Evolutionary conservation across 1,284 basidiomycete species (phyloP).

Genomic region (Cryptococcus neoformans): DNA sequence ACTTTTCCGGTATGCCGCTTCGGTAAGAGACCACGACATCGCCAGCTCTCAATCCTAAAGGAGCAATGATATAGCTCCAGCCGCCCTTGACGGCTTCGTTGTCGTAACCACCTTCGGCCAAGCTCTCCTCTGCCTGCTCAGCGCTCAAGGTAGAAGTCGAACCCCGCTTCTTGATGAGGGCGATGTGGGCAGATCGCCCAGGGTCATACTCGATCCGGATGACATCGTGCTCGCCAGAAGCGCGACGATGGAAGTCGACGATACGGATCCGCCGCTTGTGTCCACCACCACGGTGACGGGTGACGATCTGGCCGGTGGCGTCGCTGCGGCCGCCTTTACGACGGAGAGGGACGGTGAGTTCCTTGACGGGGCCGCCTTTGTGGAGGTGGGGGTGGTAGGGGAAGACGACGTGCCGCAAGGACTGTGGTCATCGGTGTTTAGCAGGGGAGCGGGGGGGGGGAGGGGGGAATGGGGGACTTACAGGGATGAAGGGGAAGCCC

Average conservation of each 20-base stretch:
- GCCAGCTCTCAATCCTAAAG: conserved; percentile 83
- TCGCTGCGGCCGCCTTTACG: conserved; percentile 82
- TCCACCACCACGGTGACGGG: conserved; percentile 85
- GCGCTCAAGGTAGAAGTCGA: conserved; percentile 37
- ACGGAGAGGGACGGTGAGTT: conserved; percentile 77
- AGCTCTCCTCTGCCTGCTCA: conserved; percentile 25
- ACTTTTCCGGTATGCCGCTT: conserved; percentile 69
- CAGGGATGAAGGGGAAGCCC: conserved; percentile 44
- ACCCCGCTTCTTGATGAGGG: conserved; percentile 58
- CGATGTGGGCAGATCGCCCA: conserved; percentile 89
- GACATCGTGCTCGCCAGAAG: conserved; percentile 79
- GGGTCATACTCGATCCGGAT: conserved; percentile 97
- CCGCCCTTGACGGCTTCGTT: conserved; percentile 43
- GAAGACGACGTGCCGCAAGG: conserved; percentile 80
- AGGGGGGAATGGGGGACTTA: conserved; percentile 17
- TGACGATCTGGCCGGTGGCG: conserved; percentile 75
- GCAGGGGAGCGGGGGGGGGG: background rate
- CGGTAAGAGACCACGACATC: conserved; percentile 86
- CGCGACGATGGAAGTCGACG: conserved; percentile 79
- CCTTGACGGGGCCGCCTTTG: conserved; percentile 75
- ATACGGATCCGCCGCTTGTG: conserved; percentile 81
- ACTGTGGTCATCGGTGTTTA: conserved; percentile 32
- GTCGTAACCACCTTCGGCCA: conserved; percentile 7
- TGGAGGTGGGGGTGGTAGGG: conserved; percentile 80
- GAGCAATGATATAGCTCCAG: conserved; percentile 83